A percentile compares a stretch with the other conserved stretches of the same genome.
These are phyloP conservation scores for Didymella arachidicola DNA, from an alignment of 2,329 filamentous ascomycete species.

Conservation along the genomic window DNA sequence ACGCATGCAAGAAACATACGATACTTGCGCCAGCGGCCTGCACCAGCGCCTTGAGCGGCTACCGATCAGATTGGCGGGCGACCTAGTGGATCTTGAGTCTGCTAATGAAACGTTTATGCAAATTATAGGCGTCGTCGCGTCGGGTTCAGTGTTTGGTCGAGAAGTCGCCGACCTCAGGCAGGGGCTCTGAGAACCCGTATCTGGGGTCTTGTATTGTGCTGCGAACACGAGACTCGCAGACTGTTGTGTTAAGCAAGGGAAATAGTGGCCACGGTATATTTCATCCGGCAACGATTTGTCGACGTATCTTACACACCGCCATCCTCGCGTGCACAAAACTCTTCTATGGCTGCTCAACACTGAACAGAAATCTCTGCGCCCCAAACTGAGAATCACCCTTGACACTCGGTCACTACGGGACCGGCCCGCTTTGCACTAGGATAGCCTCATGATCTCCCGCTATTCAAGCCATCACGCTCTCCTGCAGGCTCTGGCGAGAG, in stretches of 20 bases:
- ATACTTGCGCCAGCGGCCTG: slow-evolving; percentile 10
- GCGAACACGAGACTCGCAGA: slow-evolving; percentile 6
- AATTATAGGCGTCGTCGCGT: slow-evolving; percentile 13
- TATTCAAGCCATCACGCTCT: not conserved
- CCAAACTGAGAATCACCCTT: not conserved
- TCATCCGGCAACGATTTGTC: not conserved
- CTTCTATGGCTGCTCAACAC: not conserved
- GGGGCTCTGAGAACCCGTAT: not conserved
- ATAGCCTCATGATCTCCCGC: not conserved
- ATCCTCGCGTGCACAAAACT: not conserved
- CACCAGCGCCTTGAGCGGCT: slow-evolving; percentile 6
- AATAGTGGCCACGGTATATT: not conserved
- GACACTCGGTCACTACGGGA: slow-evolving; percentile 5
- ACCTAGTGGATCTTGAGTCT: not conserved
- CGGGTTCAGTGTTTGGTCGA: not conserved
- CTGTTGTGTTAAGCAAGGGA: not conserved
- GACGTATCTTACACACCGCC: not conserved
- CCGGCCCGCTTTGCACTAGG: slow-evolving; percentile 2
- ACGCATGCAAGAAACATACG: slow-evolving; percentile 14
- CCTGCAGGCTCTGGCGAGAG: not conserved
- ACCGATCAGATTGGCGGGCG: slow-evolving; percentile 6
- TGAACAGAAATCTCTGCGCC: not conserved
- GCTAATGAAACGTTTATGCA: slow-evolving; percentile 15
- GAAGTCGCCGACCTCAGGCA: slow-evolving; percentile 2
- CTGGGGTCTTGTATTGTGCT: not conserved